Percentiles rank a stretch among this genome's conserved stretches.
These are phyloP conservation scores for Penicillium sp. DNA, from an alignment of 2,329 filamentous ascomycete genomes.

Conservation along the genomic window DNA sequence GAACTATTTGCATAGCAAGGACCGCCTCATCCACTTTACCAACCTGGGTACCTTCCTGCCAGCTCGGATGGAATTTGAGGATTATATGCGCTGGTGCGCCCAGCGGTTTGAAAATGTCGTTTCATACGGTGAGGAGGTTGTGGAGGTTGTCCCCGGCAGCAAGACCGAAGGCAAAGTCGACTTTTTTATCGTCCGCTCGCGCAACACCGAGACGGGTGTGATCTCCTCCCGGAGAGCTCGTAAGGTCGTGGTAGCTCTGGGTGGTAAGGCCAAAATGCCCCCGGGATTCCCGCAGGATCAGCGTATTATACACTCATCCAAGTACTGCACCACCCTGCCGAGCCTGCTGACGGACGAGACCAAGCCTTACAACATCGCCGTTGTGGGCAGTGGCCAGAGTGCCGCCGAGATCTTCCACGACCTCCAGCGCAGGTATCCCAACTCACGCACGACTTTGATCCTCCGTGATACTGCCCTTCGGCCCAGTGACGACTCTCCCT, in stretches of 20 bases:
- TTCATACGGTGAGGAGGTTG: conserved; percentile 70
- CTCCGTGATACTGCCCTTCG: conserved; percentile 79
- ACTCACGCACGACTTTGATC: conserved; percentile 68
- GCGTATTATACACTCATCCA: conserved; percentile 79
- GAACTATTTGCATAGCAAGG: conserved; percentile 81
- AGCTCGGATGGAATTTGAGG: conserved; percentile 81
- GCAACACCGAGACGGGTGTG: conserved; percentile 50
- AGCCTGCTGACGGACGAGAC: conserved; percentile 36
- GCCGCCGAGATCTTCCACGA: conserved; percentile 95
- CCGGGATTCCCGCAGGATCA: conserved; percentile 62
- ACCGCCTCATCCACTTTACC: conserved; percentile 80
- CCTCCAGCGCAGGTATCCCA: conserved; percentile 74
- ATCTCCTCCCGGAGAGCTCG: conserved; percentile 39
- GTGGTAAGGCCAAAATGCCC: conserved; percentile 66
- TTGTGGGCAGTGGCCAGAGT: conserved; percentile 85
- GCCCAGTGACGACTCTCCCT: conserved; percentile 92
- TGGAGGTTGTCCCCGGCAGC: conserved; percentile 61
- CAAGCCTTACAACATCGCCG: conserved; percentile 64
- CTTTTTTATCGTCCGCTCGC: conserved; percentile 63
- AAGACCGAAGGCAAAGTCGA: conserved; percentile 50
- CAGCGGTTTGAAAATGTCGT: conserved; percentile 68
- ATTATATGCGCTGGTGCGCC: conserved; percentile 92
- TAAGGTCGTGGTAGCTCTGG: conserved; percentile 60
- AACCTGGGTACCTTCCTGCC: conserved; percentile 88
- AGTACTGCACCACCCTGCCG: conserved; percentile 57